These are phyloP conservation scores for Acanthamoeba royreba DNA, from an alignment of 208 protist genomes.

Conservation along the genomic window DNA sequence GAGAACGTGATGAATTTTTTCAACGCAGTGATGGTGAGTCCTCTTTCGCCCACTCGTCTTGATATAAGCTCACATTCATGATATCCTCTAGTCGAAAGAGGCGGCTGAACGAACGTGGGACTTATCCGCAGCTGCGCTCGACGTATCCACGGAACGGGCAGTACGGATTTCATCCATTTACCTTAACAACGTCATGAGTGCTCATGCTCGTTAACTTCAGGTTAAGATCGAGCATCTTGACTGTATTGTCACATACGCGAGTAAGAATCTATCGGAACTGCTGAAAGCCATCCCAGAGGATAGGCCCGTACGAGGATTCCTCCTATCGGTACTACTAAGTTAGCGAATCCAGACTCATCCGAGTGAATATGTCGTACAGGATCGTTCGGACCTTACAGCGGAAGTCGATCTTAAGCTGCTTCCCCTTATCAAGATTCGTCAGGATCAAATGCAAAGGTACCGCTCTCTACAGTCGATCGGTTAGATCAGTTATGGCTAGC, in stretches of 20 bases:
- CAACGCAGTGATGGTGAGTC: background rate
- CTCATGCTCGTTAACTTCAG: background rate
- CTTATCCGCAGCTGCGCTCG: background rate
- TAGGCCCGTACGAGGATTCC: background rate
- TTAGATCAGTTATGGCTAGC: no score
- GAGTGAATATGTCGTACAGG: background rate
- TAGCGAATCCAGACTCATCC: no score
- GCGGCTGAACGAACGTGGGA: background rate
- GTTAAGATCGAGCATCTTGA: background rate
- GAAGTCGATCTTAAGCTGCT: background rate
- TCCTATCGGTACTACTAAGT: background rate
- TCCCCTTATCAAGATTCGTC: background rate
- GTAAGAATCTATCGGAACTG: background rate
- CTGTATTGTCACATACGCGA: background rate
- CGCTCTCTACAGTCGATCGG: background rate
- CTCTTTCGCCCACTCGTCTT: background rate
- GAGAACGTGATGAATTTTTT: slow-evolving; percentile 5
- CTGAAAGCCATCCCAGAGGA: background rate
- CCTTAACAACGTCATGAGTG: background rate
- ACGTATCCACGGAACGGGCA: background rate
- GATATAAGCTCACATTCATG: background rate
- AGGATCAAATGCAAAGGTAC: background rate
- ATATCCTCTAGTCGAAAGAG: background rate
- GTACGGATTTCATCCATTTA: background rate
- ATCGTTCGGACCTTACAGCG: background rate